Conservation (phyloP, 371 early-diverging fungal genomes). For the Homolaphlyctis polyrhiza region DNA sequence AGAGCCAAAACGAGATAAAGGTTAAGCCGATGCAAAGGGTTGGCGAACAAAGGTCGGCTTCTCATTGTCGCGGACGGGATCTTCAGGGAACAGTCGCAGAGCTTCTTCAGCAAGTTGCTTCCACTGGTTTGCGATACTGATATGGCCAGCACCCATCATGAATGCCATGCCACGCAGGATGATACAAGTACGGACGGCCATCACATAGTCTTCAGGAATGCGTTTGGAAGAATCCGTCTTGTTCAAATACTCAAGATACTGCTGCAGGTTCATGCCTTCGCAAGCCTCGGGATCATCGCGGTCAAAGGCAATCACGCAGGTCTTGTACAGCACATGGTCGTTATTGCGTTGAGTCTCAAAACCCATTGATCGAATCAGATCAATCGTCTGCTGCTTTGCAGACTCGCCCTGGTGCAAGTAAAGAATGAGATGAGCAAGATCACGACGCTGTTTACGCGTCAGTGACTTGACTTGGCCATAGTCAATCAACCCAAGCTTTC, state of each 20-base stretch:
- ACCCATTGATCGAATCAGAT: slow-evolving; percentile 3
- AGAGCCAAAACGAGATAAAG: too few relatives aligned
- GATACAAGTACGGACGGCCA: slow-evolving; percentile 1
- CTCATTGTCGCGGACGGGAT: neutral
- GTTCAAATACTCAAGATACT: slow-evolving; percentile 1
- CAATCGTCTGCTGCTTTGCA: slow-evolving; percentile 4
- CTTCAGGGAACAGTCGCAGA: neutral
- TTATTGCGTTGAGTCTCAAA: slow-evolving; percentile 5
- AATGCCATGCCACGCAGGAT: neutral
- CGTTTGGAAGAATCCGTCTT: neutral
- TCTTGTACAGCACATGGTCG: slow-evolving; percentile 11
- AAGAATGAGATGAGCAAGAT: slow-evolving; percentile 6
- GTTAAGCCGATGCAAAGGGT: neutral
- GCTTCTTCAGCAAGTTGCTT: neutral
- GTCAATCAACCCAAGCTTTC: slow-evolving; percentile 18
- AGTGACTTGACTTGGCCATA: slow-evolving; percentile 21
- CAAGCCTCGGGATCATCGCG: slow-evolving; percentile 10
- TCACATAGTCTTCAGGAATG: neutral
- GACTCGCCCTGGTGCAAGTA: neutral
- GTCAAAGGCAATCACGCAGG: slow-evolving; percentile 11
- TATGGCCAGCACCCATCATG: neutral
- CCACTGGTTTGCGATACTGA: slow-evolving; percentile 2
- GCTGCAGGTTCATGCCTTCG: slow-evolving; percentile 10
- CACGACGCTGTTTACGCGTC: slow-evolving; percentile 1
- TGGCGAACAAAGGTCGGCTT: neutral